Percentiles rank a stretch among this genome's conserved stretches.
phyloP scores from a whole-genome alignment of 1,139 yeast genomes.

The Suhomyces bribrorum region DNA sequence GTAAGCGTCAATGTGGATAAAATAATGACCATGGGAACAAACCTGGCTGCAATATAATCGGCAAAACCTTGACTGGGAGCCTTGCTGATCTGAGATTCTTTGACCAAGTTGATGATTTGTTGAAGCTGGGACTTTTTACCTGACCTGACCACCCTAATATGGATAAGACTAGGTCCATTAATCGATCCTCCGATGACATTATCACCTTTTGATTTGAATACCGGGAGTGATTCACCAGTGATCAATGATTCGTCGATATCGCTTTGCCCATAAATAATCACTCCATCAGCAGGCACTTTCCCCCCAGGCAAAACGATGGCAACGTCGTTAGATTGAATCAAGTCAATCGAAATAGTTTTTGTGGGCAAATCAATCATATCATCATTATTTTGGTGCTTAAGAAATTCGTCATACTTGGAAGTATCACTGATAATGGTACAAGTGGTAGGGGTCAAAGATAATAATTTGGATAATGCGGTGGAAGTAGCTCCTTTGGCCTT shows the following conservation, averaged over 20 bases:
- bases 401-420: constrained; percentile 26
- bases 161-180: constrained; percentile 75
- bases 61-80: constrained; percentile 93
- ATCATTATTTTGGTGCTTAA: constrained; percentile 13
- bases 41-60: constrained; percentile 79
- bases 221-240: constrained; percentile 87
- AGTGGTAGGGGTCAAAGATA: constrained; percentile 77
- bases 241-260: constrained; percentile 85
- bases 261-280: constrained; percentile 70
- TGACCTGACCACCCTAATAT: constrained; percentile 64
- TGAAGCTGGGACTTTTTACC: constrained; percentile 87
- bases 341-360: constrained; percentile 60
- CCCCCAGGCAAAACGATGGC: constrained; percentile 83
- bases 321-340: constrained; percentile 75
- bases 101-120: constrained; percentile 82
- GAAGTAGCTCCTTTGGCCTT: constrained; percentile 94
- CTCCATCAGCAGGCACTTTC: constrained; percentile 90
- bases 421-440: constrained; percentile 62
- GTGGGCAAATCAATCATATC: constrained; percentile 19
- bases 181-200: constrained; percentile 86
- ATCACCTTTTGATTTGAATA: constrained; percentile 61
- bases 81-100: constrained; percentile 81
- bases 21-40: constrained; percentile 74
- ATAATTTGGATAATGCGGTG: constrained; percentile 75
- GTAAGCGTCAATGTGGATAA: constrained; percentile 66